These are phyloP conservation scores for Phellopilus nigrolimitatus DNA, from an alignment of 1,284 basidiomycete genomes.

Conservation along the genomic window DNA sequence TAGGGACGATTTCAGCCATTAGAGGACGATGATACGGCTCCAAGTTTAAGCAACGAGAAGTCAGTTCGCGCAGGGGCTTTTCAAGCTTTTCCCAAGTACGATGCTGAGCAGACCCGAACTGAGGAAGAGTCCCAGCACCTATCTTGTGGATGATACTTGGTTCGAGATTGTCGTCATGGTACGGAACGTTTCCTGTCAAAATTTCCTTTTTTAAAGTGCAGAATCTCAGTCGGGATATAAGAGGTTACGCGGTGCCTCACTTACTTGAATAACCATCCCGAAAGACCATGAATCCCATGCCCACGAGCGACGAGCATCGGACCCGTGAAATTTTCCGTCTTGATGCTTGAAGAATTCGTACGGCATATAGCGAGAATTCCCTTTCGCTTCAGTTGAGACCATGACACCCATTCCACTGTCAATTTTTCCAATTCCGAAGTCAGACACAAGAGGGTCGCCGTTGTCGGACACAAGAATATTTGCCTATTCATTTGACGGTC, in stretches of 20 bases:
- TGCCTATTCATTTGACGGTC: too few species aligned
- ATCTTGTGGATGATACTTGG: neutral
- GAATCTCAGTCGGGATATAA: too few species aligned
- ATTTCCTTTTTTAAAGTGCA: neutral
- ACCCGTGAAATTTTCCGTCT: neutral
- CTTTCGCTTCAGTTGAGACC: neutral
- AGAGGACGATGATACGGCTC: neutral
- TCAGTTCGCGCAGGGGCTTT: neutral
- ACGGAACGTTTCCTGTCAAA: neutral
- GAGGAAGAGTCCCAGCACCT: neutral
- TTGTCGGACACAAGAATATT: conserved; percentile 12
- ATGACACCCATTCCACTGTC: neutral
- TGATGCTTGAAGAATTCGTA: conserved; percentile 2
- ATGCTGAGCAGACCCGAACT: conserved; percentile 1
- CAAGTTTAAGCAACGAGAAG: neutral
- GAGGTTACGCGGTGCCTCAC: neutral
- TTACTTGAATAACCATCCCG: conserved; percentile 5
- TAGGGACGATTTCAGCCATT: neutral
- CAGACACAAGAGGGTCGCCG: conserved; percentile 3
- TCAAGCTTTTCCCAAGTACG: neutral
- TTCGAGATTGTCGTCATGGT: neutral
- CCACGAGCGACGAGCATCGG: neutral
- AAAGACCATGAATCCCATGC: conserved; percentile 6
- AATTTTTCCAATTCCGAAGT: conserved; percentile 8
- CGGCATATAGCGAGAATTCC: conserved; percentile 7